Base-by-base conservation (phyloP, 306 rosid genomes). In the Cercis canadensis region DNA sequence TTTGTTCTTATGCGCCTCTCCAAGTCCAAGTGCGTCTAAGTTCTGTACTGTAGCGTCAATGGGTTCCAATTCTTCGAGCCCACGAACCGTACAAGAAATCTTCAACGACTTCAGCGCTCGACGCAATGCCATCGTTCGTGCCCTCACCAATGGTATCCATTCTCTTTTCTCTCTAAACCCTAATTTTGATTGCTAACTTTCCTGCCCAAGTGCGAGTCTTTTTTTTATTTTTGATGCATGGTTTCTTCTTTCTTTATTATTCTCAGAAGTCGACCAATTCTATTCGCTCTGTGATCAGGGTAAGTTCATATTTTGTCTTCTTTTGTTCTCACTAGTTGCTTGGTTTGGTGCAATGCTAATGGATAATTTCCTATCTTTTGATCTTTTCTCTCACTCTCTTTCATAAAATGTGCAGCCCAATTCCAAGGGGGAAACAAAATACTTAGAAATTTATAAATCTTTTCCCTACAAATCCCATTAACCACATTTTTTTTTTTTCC, bases 281-380 rank as follows among this genome's bases (percentile, higher is more conserved):
- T 80, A 75, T 52, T 51, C 80, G 52, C 86, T 68, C 6, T 89
- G 99, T 74, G 97, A 90, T 86, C 95, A 97, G 82, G 98, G 97
- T 93, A 85, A 65, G 50, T 63, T 18, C 10, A 53, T 40, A 55
- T 67, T 54, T 13, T 57, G 72, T 89, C 86, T 53, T 41, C 7
- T 17, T 41, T 70, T 16, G 11, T 52, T 70, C 40, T 45, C 52
- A 37, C 72, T 11, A 24, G 53, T 4, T 15, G 6, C 46, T 16
- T 11, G 11, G 41, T n/a, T 1, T 60, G 16, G 19, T n/a, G n/a
- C n/a, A n/a, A n/a, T n/a, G n/a, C n/a, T n/a, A n/a, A n/a, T n/a
- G n/a, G n/a, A n/a, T n/a, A n/a, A n/a, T n/a, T n/a, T n/a, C n/a
- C n/a, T n/a, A n/a, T n/a, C 69, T 15, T 66, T 78, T 39, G 36